Evolutionary conservation across 495 filamentous ascomycete species (phyloP), one percentile per base, ranked within the genome.

Genomic region (Lepraria neglecta): DNA sequence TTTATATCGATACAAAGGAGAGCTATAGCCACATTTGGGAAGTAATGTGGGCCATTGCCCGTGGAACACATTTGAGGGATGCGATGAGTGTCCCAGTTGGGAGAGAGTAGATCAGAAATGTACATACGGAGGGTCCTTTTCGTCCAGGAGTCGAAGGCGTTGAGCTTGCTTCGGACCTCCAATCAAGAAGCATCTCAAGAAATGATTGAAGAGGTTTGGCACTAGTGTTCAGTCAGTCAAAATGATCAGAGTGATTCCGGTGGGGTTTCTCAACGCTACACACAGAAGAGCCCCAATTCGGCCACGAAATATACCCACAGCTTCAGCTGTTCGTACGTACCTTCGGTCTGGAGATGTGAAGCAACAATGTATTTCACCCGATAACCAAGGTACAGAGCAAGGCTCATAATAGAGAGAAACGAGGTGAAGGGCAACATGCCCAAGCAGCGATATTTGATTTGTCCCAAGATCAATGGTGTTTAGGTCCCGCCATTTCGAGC

Each of bases 11-110:
- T 66, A 17, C 44, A 54, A 54, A 55, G 60, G 4, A 35, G 63
- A 53, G 53, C 17, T 35, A 30, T 59, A 27, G 60, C 53, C 27
- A 63, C 60, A 9, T 56, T 47, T 24, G 45, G 61, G 58, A 5
- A 42, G 3, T 78, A 21, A 71, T 65, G 9, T 62, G 66, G 55
- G 56, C 59, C 6, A 56, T 24, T 24, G 24, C 24, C 24, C 24
- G 2, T 24, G 24, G 24, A 24, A 24, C 24, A 24, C 24, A 24
- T 24, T 24, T 24, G 24, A 24, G 24, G 24, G 24, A 24, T 24
- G 24, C 24, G 24, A 24, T 2, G 24, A 24, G 24, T 24, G 2
- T 24, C 24, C 24, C 24, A 56, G 1, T 43, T 56, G 12, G 35
- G 19, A 15, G 33, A n/a, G 9, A 19, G 6, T 40, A 10, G 14